Base-by-base conservation (phyloP, 2,329 filamentous ascomycete species). In the Colletotrichum lini region DNA sequence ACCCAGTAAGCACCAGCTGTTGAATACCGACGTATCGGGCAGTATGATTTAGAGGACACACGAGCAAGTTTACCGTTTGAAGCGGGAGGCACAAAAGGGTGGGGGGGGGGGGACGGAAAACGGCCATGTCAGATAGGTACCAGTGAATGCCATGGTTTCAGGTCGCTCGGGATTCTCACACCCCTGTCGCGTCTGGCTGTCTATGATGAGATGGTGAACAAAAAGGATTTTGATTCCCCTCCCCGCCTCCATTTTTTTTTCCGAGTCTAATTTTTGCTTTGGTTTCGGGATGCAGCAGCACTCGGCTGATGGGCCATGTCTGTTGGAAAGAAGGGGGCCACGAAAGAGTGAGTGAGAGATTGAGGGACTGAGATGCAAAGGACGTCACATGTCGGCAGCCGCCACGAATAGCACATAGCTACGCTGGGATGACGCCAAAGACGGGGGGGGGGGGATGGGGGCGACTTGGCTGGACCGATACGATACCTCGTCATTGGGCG, bases 391-490 rank as follows among this genome's bases (percentile, higher is more conserved):
- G 65, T 59, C 30, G 52, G 50, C 69, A 67, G 64, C 64, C 63
- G 26, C 63, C 23, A 64, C 38, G 15, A 57, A 71, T 5, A 52
- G 53, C 49, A 67, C 21, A 64, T 45, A 57, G 38, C 63, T 69
- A 63, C 65, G 30, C 58, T 63, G 53, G 65, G 69, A 69, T 72
- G 69, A 72, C 69, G 69, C 69, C 69, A 64, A 72, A 71, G 69
- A 64, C 40, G 52, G 58, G 58, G 67, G 52, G n/a, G n/a, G n/a
- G 45, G 40, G 42, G 30, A 35, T 8, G 30, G 30, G 30, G 63
- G 59, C 21, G 23, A 18, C 9, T 45, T 42, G 45, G 26, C n/a
- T 30, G 15, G 65, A 71, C 64, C 35, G 52, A 53, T 16, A 23
- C 16, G 53, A 58, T 71, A 71, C 65, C n/a, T 67, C 52, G 58